Base-by-base conservation (phyloP, 139 green algal species). In the Picochlorum sp. region DNA sequence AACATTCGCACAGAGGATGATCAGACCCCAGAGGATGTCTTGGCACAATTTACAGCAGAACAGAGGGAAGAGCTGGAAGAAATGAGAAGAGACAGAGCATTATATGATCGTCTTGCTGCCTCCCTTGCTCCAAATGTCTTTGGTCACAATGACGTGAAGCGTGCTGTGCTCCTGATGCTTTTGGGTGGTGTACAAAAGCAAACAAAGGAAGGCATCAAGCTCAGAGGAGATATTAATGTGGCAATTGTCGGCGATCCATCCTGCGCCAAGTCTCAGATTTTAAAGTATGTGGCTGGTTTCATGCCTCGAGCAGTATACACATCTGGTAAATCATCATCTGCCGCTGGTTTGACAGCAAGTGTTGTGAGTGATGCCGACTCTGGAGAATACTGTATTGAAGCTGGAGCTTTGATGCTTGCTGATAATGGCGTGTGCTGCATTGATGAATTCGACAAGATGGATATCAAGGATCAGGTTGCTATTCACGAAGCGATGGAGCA, bases 151-250 rank as follows among this genome's bases (percentile, higher is more conserved):
- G 77, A 83, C 58, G 83, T 97, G 30, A 97, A 97, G 81, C 79
- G 88, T 58, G 87, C 89, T 7, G 74, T 97, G 50, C 82, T 96
- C 73, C 84, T 97, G 20, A 95, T 95, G 89, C 83, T 97, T 57
- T 74, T 97, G 66, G 89, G 90, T 9, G 90, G 90, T 41, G 80
- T 97, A 63, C 85, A 90, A 74, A 97, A 97, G 72, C 31, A 45
- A 16, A 97, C 92, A 0, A 49, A 41, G 1, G 86, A 92, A 81
- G 89, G 90, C 61, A 95, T 94, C 70, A 84, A 86, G 21, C 77
- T 98, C 67, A 75, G 94, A 28, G 94, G 94, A 2, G 94, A 99
- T 82, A 97, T 99, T 82, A 99, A 99, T 66, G 89, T 99, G 16
- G 87, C 93, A 47, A 91, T 99, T 54, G 79, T 99, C 6, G 94